Evolutionary conservation across 148 eudicot species (phyloP).

Genomic region (Polygonum maritimum): DNA sequence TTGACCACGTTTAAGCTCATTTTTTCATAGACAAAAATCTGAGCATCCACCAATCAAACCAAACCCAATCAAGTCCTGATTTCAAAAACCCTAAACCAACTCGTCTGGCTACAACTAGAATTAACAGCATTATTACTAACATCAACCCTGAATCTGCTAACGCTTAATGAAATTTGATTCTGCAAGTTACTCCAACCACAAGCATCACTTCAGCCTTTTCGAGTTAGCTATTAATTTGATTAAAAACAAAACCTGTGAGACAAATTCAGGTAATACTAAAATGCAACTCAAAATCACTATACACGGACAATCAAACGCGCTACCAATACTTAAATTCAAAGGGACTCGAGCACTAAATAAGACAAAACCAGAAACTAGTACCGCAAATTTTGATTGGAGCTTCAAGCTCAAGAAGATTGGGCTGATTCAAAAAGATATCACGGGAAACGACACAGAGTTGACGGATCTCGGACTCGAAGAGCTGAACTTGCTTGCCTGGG

Average conservation of each 20-base stretch:
- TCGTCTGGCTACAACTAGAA: background rate
- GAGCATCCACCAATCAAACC: background rate
- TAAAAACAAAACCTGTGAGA: background rate
- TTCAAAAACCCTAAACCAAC: background rate
- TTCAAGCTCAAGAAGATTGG: conserved; percentile 40
- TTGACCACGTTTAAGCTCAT: background rate
- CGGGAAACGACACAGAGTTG: conserved; percentile 20
- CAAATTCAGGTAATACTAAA: background rate
- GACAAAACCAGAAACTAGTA: background rate
- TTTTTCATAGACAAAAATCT: background rate
- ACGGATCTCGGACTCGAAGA: conserved; percentile 15
- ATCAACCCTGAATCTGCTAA: background rate
- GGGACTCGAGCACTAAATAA: background rate
- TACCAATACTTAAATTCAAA: background rate
- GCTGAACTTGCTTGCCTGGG: conserved; percentile 14
- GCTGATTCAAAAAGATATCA: conserved; percentile 32
- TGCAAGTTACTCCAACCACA: background rate
- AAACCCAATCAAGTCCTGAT: background rate
- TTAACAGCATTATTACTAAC: conserved; percentile 1
- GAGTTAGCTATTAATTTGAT: background rate
- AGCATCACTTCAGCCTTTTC: background rate
- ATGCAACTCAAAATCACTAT: background rate
- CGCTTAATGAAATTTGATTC: background rate
- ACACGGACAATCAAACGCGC: background rate
- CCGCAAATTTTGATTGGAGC: conserved; percentile 45